phyloP scores from a whole-genome alignment of 768 basidiomycete genomes.

The Inosperma sp. region DNA sequence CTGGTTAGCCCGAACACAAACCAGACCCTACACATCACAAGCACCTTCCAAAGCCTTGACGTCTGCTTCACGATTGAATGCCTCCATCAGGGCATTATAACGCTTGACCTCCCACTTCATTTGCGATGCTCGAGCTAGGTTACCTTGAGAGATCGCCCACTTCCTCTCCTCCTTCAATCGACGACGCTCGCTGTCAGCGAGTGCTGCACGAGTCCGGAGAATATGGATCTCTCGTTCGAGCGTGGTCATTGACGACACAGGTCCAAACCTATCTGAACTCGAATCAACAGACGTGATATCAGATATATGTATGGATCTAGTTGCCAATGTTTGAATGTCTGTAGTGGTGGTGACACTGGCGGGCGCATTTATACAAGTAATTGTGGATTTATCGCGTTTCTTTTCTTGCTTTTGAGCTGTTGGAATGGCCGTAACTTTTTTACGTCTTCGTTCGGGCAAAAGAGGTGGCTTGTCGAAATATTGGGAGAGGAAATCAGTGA shows the following conservation, averaged over 20 bases:
- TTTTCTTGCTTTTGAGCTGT: conserved; percentile 23
- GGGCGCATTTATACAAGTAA: conserved; percentile 39
- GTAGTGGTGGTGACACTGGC: conserved; percentile 30
- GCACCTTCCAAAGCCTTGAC: conserved; percentile 64
- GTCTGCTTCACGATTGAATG: conserved; percentile 76
- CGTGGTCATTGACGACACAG: conserved; percentile 53
- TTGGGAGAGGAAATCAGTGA: conserved; percentile 67
- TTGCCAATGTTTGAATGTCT: conserved; percentile 20
- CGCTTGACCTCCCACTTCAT: conserved; percentile 83
- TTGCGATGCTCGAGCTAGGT: conserved; percentile 67
- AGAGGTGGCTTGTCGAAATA: conserved; percentile 49
- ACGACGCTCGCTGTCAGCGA: conserved; percentile 79
- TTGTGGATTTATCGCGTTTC: conserved; percentile 39
- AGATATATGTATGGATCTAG: conserved; percentile 34
- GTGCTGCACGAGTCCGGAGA: conserved; percentile 68
- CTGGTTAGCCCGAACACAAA: no score
- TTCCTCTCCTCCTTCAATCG: conserved; percentile 83
- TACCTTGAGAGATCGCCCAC: conserved; percentile 80
- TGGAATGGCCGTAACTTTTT: conserved; percentile 22
- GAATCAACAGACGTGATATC: conserved; percentile 70
- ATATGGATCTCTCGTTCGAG: conserved; percentile 71
- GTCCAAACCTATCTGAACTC: conserved; percentile 59
- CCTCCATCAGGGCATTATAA: conserved; percentile 75
- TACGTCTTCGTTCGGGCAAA: conserved; percentile 31
- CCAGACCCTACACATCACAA: no score